Conservation (phyloP, 2,329 filamentous ascomycete genomes). For the Ploettnerulaceae sp. region DNA sequence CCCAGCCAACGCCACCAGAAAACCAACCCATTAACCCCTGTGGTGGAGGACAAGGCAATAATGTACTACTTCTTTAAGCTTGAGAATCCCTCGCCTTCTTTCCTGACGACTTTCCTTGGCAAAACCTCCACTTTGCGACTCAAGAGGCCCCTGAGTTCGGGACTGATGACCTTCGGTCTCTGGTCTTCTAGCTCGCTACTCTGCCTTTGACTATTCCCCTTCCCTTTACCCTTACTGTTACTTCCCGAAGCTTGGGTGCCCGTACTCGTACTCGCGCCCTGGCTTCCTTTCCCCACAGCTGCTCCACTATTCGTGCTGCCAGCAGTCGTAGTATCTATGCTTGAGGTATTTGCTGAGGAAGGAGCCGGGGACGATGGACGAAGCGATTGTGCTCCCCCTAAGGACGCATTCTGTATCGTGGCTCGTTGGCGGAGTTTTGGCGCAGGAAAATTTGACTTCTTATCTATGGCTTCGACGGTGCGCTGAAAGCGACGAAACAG, state of each 20-base stretch:
- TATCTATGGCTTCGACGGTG: conserved; percentile 86
- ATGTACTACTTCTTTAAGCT: conserved; percentile 12
- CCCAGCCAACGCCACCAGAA: no score
- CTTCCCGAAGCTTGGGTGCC: conserved; percentile 30
- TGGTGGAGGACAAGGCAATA: no score
- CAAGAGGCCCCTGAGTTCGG: conserved; percentile 57
- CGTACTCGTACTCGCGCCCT: background rate
- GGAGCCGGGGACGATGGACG: conserved; percentile 4
- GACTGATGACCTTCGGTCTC: conserved; percentile 51
- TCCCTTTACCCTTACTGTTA: conserved; percentile 20
- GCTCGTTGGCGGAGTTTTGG: conserved; percentile 38
- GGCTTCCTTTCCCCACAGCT: conserved; percentile 2
- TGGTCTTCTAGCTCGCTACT: conserved; percentile 27
- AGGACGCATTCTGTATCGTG: conserved; percentile 4
- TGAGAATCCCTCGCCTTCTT: conserved; percentile 31
- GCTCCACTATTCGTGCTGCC: conserved; percentile 23
- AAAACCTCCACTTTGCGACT: conserved; percentile 48
- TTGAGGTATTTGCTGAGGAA: conserved; percentile 19
- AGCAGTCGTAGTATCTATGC: conserved; percentile 36
- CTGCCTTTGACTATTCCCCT: conserved; percentile 12
- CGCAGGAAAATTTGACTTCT: conserved; percentile 77
- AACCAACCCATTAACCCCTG: no score
- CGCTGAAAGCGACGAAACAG: conserved; percentile 86
- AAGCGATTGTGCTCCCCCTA: conserved; percentile 4
- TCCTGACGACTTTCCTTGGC: conserved; percentile 32